Conservation (phyloP, 352 stramenopile species). For the Phytophthora constricta region DNA sequence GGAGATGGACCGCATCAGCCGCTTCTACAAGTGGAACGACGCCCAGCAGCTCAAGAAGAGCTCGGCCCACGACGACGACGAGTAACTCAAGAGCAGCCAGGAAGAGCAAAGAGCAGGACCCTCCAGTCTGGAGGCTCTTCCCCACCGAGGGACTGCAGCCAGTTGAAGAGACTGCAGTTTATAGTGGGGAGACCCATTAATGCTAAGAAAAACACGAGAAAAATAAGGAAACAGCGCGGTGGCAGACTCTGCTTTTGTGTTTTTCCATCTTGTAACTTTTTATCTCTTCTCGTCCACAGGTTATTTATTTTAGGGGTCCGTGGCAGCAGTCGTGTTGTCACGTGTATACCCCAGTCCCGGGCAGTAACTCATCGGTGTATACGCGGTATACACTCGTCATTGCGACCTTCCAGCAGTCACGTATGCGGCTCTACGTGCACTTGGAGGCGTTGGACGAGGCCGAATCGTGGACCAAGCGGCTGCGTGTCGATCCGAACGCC, state of each 20-base stretch:
- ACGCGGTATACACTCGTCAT: background rate
- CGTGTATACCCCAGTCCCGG: background rate
- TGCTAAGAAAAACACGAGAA: slow-evolving; percentile 24
- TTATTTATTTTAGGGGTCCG: background rate
- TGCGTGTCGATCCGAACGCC: slow-evolving; percentile 19
- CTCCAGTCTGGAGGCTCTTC: background rate
- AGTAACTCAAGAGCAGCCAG: slow-evolving; percentile 6
- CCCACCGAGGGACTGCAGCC: background rate
- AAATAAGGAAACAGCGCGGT: slow-evolving; percentile 32
- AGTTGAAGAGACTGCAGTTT: background rate
- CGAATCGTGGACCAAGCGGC: slow-evolving; percentile 59
- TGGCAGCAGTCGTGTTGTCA: background rate
- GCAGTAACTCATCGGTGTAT: background rate
- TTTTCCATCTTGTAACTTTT: background rate
- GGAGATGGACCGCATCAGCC: slow-evolving; percentile 77
- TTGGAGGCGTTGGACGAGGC: slow-evolving; percentile 43
- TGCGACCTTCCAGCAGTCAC: slow-evolving; percentile 1
- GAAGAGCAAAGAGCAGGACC: background rate
- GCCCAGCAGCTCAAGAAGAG: slow-evolving; percentile 74
- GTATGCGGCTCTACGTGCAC: slow-evolving; percentile 75
- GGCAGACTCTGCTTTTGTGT: slow-evolving; percentile 2
- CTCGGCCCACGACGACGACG: slow-evolving; percentile 44
- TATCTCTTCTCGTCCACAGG: background rate
- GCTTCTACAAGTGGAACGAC: slow-evolving; percentile 88
- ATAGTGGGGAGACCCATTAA: slow-evolving; percentile 32